Conservation (phyloP, 495 filamentous ascomycete genomes). For the Neohortaea acidophila region DNA sequence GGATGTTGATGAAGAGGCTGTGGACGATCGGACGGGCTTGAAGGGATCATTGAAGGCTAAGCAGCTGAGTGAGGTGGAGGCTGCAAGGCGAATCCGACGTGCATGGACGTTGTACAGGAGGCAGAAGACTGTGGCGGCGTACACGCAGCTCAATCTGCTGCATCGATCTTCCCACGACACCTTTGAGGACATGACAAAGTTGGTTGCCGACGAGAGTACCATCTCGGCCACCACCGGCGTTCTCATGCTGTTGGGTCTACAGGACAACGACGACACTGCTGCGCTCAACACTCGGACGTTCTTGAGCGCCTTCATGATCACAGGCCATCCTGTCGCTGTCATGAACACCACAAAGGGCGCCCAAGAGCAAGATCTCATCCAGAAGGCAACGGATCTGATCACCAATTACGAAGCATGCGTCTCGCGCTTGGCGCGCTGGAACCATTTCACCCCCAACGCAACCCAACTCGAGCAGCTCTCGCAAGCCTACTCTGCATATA, state of each 20-base stretch:
- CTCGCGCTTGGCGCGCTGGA: constrained; percentile 29
- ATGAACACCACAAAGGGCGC: constrained; percentile 63
- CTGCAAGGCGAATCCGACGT: constrained; percentile 58
- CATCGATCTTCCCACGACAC: constrained; percentile 54
- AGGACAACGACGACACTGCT: constrained; percentile 52
- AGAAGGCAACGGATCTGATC: constrained; percentile 74
- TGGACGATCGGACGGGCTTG: constrained; percentile 7
- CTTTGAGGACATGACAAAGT: constrained; percentile 66
- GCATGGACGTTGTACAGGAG: constrained; percentile 49
- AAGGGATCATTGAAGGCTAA: not conserved
- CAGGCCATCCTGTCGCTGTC: constrained; percentile 83
- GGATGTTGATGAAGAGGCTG: constrained; percentile 45
- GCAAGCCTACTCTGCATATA: constrained; percentile 64
- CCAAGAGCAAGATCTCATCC: constrained; percentile 79
- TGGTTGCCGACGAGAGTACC: constrained; percentile 64
- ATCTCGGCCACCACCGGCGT: constrained; percentile 54
- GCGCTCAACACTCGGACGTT: constrained; percentile 75
- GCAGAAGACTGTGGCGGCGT: constrained; percentile 30
- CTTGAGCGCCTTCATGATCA: constrained; percentile 79
- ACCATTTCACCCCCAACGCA: constrained; percentile 25
- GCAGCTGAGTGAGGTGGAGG: constrained; percentile 46
- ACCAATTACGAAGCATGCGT: constrained; percentile 67
- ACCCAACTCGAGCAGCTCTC: constrained; percentile 42
- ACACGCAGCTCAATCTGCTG: constrained; percentile 52
- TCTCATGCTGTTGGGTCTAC: constrained; percentile 60